phyloP scores from a whole-genome alignment of 306 rosid genomes.

The Cajanus cajan region DNA sequence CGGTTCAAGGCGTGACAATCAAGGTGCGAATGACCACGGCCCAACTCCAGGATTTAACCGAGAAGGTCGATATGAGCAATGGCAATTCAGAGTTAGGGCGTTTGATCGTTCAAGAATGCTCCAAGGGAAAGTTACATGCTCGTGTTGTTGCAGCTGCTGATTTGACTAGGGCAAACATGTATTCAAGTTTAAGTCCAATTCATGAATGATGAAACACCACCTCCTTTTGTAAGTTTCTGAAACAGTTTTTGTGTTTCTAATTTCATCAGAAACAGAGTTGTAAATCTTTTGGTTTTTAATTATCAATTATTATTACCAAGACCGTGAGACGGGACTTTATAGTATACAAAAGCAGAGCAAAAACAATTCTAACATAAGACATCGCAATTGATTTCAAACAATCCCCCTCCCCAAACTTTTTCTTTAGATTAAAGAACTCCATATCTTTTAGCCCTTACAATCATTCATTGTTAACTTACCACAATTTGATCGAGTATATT shows the following conservation, averaged over 20 bases:
- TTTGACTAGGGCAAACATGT: not conserved
- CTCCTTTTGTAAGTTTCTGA: not conserved
- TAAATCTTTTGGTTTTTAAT: not conserved
- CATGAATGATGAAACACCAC: not conserved
- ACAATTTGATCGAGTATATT: too few relatives aligned
- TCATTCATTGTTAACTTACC: too few relatives aligned
- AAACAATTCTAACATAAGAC: too few relatives aligned
- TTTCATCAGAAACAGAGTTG: not conserved
- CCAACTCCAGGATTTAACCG: constrained; percentile 40
- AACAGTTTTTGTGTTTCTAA: not conserved
- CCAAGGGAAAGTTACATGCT: constrained; percentile 39
- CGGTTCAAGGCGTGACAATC: constrained; percentile 30
- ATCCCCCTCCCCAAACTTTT: not conserved
- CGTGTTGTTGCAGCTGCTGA: constrained; percentile 2
- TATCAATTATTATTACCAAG: not conserved
- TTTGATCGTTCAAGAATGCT: constrained; percentile 42
- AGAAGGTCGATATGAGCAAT: constrained; percentile 30
- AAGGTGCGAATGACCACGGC: constrained; percentile 41
- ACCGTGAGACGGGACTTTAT: too few relatives aligned
- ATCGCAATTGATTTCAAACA: not conserved
- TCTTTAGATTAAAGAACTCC: not conserved
- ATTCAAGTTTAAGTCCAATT: constrained; percentile 34
- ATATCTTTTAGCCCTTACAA: not conserved
- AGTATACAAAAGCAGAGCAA: not conserved
- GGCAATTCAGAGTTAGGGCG: constrained; percentile 27